phyloP scores from a whole-genome alignment of 225 moss, liverwort and hornwort genomes.

The Antitrichia curtipendula region DNA sequence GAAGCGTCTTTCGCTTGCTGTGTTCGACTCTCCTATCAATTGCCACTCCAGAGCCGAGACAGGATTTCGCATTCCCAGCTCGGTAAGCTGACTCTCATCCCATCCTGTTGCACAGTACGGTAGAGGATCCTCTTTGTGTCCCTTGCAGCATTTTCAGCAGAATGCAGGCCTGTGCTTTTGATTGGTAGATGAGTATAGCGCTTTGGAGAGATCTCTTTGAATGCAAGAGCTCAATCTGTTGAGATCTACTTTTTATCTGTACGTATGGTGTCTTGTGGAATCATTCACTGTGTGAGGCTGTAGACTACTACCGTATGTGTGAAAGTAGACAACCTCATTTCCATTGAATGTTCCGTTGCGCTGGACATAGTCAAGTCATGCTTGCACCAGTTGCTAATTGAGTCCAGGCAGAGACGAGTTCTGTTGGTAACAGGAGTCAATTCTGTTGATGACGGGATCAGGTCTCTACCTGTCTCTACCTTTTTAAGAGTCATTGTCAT shows the following conservation, averaged over 20 bases:
- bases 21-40: slow-evolving; percentile 46
- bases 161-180: neutral
- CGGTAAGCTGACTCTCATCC: slow-evolving; percentile 1
- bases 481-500: neutral
- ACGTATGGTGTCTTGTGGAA: neutral
- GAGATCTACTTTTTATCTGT: neutral
- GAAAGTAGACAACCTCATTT: neutral
- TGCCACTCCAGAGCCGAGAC: slow-evolving; percentile 22
- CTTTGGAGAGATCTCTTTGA: neutral
- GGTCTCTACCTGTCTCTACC: neutral
- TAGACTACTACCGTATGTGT: neutral
- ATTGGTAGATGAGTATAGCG: neutral
- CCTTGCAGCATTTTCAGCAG: neutral
- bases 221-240: neutral
- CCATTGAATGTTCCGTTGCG: neutral
- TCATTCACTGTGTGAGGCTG: neutral
- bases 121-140: neutral
- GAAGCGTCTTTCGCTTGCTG: slow-evolving; percentile 47
- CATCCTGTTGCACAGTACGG: neutral
- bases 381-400: neutral
- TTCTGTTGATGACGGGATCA: neutral
- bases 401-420: neutral
- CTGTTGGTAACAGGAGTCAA: neutral
- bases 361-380: neutral
- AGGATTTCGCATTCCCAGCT: slow-evolving; percentile 3